phyloP scores from a whole-genome alignment of 2,329 filamentous ascomycete species.

The Hypoxylon sp. region DNA sequence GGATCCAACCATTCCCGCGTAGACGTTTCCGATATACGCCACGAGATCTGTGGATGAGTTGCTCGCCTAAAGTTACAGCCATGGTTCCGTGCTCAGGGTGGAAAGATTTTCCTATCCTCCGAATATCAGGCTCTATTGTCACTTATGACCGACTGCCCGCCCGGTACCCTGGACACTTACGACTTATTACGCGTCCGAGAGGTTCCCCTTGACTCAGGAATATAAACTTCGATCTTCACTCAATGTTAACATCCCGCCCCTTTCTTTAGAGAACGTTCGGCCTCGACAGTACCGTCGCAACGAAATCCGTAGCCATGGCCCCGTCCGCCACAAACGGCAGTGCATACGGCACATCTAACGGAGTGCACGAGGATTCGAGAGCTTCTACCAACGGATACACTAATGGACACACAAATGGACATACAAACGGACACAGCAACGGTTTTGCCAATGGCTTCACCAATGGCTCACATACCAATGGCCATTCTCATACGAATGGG shows the following conservation, averaged over 20 bases:
- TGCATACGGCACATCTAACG: slow-evolving; percentile 46
- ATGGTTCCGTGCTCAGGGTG: slow-evolving; percentile 52
- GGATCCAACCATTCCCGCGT: slow-evolving; percentile 42
- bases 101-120: slow-evolving; percentile 53
- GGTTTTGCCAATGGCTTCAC: slow-evolving; percentile 42
- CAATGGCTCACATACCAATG: slow-evolving; percentile 41
- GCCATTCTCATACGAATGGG: slow-evolving; percentile 30
- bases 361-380: slow-evolving; percentile 48
- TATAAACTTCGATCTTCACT: slow-evolving; percentile 48
- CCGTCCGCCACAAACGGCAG: slow-evolving; percentile 52
- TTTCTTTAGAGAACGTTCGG: slow-evolving; percentile 38
- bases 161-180: slow-evolving; percentile 24
- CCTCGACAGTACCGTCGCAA: slow-evolving; percentile 44
- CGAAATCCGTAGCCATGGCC: slow-evolving; percentile 51
- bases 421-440: slow-evolving; percentile 49
- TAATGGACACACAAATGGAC: slow-evolving; percentile 49
- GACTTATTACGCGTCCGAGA: slow-evolving; percentile 36
- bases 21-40: slow-evolving; percentile 50
- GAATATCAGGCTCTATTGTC: slow-evolving; percentile 47
- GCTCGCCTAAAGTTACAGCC: slow-evolving; percentile 48
- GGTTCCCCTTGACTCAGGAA: slow-evolving; percentile 38
- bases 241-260: slow-evolving; percentile 24
- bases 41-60: slow-evolving; percentile 38
- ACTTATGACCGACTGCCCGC: slow-evolving; percentile 31
- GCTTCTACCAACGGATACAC: slow-evolving; percentile 51